phyloP scores from a whole-genome alignment of 2,329 filamentous ascomycete species.

The Colletotrichum nymphaeae region DNA sequence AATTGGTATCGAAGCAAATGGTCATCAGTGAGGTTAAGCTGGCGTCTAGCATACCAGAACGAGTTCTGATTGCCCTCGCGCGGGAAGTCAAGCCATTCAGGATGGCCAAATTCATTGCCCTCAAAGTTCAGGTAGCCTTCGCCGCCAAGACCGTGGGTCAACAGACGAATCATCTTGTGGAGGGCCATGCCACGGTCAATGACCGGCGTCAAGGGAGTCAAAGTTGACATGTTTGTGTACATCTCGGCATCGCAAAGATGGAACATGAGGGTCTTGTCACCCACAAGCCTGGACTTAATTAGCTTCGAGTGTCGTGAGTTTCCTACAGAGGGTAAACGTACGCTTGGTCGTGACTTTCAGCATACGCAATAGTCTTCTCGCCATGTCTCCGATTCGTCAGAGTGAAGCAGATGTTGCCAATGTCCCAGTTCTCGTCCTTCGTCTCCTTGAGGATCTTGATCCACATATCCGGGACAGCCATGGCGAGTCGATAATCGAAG shows the following conservation, averaged over 20 bases:
- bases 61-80: conserved; percentile 92
- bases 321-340: conserved; percentile 59
- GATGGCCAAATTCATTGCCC: conserved; percentile 98
- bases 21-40: conserved; percentile 94
- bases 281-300: conserved; percentile 75
- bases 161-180: conserved; percentile 96
- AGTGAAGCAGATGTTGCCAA: conserved; percentile 85
- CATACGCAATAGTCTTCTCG: conserved; percentile 98
- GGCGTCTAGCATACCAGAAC: conserved; percentile 93
- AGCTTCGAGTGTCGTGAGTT: background rate
- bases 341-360: conserved; percentile 98
- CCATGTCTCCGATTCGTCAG: conserved; percentile 93
- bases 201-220: conserved; percentile 85
- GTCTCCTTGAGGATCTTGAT: conserved; percentile 98
- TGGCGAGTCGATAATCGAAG: conserved; percentile 96
- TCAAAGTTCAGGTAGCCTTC: conserved; percentile 99
- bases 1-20: conserved; percentile 86
- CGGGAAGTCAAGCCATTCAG: conserved; percentile 98
- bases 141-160: conserved; percentile 91
- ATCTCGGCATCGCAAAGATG: conserved; percentile 97
- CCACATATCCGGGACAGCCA: conserved; percentile 99
- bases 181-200: conserved; percentile 92
- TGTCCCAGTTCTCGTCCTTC: conserved; percentile 91
- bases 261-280: conserved; percentile 97
- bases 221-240: conserved; percentile 95